Evolutionary conservation across 305 asterid genomes (phyloP).

Genomic region (Fraxinus sp.): DNA sequence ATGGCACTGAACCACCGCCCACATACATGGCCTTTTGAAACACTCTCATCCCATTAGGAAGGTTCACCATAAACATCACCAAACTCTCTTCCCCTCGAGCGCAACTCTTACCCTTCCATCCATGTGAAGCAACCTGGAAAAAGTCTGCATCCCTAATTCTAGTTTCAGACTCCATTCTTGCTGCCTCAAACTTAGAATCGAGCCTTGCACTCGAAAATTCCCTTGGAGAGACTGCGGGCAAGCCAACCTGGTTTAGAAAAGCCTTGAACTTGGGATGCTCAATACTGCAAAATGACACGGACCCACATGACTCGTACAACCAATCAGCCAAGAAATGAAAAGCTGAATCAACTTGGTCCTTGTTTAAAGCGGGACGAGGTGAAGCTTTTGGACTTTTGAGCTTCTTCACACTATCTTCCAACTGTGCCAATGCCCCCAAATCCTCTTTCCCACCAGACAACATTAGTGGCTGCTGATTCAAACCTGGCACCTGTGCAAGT

Average conservation of each 20-base stretch:
- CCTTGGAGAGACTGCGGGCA: conserved; percentile 55
- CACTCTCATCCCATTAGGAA: conserved; percentile 73
- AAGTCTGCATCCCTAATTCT: conserved; percentile 69
- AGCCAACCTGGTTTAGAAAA: conserved; percentile 71
- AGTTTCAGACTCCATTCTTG: conserved; percentile 55
- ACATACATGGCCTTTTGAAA: conserved; percentile 57
- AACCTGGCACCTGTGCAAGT: conserved; percentile 25
- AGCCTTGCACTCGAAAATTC: conserved; percentile 57
- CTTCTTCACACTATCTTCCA: conserved; percentile 85
- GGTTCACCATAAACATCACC: conserved; percentile 59
- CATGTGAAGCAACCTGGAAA: conserved; percentile 73
- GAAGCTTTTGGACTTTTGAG: conserved; percentile 66
- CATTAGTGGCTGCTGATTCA: conserved; percentile 40
- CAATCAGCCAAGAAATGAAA: conserved; percentile 66
- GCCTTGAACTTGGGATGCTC: conserved; percentile 80
- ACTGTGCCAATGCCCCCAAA: conserved; percentile 70
- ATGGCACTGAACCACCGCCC: conserved; percentile 50
- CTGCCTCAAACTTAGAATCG: conserved; percentile 68
- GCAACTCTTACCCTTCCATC: conserved; percentile 57
- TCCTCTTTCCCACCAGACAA: conserved; percentile 91
- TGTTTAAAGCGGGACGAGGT: conserved; percentile 53
- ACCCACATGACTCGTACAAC: conserved; percentile 73
- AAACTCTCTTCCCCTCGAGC: conserved; percentile 43
- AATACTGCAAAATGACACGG: conserved; percentile 57
- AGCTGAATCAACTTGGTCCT: conserved; percentile 61